Percentiles rank a stretch among this genome's conserved stretches.
phyloP scores from a whole-genome alignment of 1,284 basidiomycete genomes.

The Leccinum griseonigrum region DNA sequence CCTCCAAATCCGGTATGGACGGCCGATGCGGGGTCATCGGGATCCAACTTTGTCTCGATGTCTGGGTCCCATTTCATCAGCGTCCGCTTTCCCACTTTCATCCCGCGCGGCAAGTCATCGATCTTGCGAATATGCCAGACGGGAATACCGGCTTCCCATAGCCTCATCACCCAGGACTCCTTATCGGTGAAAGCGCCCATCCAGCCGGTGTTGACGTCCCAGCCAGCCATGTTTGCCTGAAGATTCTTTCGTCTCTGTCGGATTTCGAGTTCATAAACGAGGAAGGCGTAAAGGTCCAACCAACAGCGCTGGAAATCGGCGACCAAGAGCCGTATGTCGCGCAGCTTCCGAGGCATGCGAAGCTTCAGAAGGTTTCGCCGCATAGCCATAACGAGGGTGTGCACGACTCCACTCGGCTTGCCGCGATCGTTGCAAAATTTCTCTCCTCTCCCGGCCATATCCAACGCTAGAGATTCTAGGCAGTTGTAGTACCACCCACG shows the following conservation, averaged over 20 bases:
- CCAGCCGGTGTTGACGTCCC: neutral
- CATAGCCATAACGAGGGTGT: neutral
- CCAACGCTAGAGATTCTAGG: neutral
- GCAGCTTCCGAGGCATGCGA: neutral
- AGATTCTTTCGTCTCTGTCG: neutral
- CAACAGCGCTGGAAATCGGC: neutral
- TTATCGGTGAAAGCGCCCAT: neutral
- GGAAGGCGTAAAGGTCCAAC: neutral
- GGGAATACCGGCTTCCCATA: neutral
- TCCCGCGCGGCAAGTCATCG: neutral
- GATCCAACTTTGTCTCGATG: neutral
- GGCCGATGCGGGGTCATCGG: neutral
- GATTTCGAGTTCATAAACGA: neutral
- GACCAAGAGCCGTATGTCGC: neutral
- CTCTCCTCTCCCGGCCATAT: neutral
- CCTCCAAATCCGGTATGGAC: neutral
- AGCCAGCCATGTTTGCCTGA: neutral
- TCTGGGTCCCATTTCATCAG: neutral
- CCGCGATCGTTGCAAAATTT: neutral
- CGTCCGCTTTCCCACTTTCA: neutral
- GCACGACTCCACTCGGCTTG: neutral
- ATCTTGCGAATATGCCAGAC: neutral
- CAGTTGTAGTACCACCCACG: neutral
- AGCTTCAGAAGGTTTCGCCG: neutral
- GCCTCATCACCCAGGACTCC: neutral